These are phyloP conservation scores for Glutinoglossum americanum DNA, from an alignment of 495 filamentous ascomycete genomes.

Conservation along the genomic window DNA sequence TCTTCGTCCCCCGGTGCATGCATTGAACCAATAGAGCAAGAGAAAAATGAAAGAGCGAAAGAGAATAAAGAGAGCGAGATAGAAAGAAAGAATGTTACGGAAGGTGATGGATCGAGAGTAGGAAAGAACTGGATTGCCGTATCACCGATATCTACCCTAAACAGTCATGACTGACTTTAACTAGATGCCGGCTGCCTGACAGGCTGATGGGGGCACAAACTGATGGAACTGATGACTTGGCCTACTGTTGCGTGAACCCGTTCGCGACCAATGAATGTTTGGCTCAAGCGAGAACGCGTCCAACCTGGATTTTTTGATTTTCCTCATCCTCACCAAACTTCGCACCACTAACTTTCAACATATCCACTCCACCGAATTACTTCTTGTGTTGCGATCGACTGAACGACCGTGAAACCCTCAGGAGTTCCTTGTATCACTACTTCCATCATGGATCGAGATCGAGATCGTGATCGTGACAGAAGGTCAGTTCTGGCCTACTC, in stretches of 20 bases:
- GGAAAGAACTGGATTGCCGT: neutral
- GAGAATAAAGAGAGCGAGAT: neutral
- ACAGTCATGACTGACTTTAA: too few relatives aligned
- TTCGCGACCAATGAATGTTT: neutral
- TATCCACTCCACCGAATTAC: neutral
- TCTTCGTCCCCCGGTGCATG: neutral
- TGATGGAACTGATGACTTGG: neutral
- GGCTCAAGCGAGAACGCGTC: neutral
- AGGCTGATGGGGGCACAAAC: neutral
- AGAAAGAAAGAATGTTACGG: neutral
- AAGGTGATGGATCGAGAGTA: neutral
- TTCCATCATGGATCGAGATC: neutral
- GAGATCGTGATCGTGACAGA: slow-evolving; percentile 11
- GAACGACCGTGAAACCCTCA: neutral
- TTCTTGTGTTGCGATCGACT: neutral
- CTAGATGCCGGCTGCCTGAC: neutral
- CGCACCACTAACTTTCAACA: neutral
- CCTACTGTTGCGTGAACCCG: neutral
- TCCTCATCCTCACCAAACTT: neutral
- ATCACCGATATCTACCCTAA: too few relatives aligned
- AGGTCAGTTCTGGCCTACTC: slow-evolving; percentile 8
- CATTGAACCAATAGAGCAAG: neutral
- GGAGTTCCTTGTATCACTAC: neutral
- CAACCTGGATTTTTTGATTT: slow-evolving; percentile 3
- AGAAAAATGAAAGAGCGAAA: neutral